Base-by-base conservation (phyloP, 305 asterid species). In the Rubia balearica region DNA sequence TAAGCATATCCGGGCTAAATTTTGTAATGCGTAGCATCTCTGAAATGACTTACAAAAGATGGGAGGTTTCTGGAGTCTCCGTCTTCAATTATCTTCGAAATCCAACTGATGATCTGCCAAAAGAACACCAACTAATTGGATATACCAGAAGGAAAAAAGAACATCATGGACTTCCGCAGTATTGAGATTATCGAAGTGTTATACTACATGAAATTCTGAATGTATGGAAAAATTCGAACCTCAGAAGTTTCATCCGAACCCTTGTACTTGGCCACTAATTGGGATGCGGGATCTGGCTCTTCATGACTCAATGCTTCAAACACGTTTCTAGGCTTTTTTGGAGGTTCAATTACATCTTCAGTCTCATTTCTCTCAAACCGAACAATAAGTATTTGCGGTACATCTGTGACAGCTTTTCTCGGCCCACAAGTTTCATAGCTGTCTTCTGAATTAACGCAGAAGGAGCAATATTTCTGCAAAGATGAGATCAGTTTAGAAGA, bases 381-480 rank as follows among this genome's bases (percentile, higher is more conserved):
- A 63, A 94, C 87, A 68, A 94, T 73, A 77, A 94, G 88, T 70
- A 94, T 69, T 72, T 83, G 85, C 1, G 99, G 84, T 41, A 77
- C 80, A 75, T 94, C 93, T 3, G 81, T 77, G 61, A 87, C 74
- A 60, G 86, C 87, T 83, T 89, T 90, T 83, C 90, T 83, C 42
- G 98, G 86, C 61, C 99, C 99, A 45, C 99, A 94, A 11, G 98
- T 86, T 76, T 89, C 98, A 22, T 75, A 84, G 90, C 98, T 88
- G 69, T 85, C 86, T 81, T 94, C 98, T 16, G 96, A 88, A 79
- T 91, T 89, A 71, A 94, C 77, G 79, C 92, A 83, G 83, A 91
- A 94, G 89, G 84, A 94, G 77, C 99, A 94, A 83, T 83, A 94
- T 70, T 77, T 86, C 99, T 94, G 95, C 77, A 78, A 55, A 55